phyloP scores from a whole-genome alignment of 208 protist genomes.

The Trypanosoma scelopori region DNA sequence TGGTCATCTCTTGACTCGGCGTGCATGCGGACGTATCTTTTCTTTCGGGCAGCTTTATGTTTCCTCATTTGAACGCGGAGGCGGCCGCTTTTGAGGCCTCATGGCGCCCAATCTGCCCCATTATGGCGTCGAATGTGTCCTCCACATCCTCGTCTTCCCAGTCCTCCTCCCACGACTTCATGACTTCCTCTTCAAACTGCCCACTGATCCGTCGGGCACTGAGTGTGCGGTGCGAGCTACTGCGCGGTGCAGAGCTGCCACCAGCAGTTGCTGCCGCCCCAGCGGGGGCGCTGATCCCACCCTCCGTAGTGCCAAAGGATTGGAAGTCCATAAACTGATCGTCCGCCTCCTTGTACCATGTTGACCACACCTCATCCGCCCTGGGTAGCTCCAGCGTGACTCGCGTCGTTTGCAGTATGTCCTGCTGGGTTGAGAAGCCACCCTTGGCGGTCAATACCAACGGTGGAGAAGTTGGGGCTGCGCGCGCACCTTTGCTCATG shows the following conservation, averaged over 20 bases:
- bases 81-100: slow-evolving; percentile 55
- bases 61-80: slow-evolving; percentile 12
- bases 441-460: slow-evolving; percentile 1
- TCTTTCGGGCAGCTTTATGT: neutral
- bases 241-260: slow-evolving; percentile 22
- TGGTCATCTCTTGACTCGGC: neutral
- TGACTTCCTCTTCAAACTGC: slow-evolving; percentile 90
- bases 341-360: slow-evolving; percentile 79
- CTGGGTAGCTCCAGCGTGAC: slow-evolving; percentile 46
- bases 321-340: slow-evolving; percentile 85
- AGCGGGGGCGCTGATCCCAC: slow-evolving; percentile 23
- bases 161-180: slow-evolving; percentile 90
- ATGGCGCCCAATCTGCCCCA: slow-evolving; percentile 72
- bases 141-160: slow-evolving; percentile 93
- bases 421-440: neutral
- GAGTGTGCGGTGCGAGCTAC: slow-evolving; percentile 71
- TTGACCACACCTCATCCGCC: slow-evolving; percentile 76
- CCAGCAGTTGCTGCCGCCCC: slow-evolving; percentile 14
- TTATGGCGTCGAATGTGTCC: slow-evolving; percentile 88
- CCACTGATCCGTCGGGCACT: slow-evolving; percentile 85
- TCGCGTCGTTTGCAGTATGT: slow-evolving; percentile 65
- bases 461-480: slow-evolving; percentile 3
- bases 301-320: slow-evolving; percentile 53
- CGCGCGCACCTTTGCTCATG: neutral
- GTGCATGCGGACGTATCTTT: too few species aligned